A percentile compares a stretch with the other conserved stretches of the same genome.
Conservation (phyloP, 2,329 filamentous ascomycete genomes). For the Fusarium succisae region DNA sequence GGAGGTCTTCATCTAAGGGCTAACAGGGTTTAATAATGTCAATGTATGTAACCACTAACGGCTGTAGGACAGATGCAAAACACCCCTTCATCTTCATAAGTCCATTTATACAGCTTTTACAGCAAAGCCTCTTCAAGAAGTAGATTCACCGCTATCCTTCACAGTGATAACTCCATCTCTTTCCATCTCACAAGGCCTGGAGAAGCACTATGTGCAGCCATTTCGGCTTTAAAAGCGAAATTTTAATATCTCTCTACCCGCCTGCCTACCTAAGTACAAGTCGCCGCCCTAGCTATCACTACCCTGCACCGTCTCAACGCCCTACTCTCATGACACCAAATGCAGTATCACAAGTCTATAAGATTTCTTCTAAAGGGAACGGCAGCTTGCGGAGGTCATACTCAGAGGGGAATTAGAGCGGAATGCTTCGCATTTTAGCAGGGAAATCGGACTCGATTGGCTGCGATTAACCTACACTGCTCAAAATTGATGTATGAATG, state of each 20-base stretch:
- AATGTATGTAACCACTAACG: too few relatives aligned
- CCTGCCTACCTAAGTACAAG: background rate
- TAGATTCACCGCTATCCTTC: accelerated
- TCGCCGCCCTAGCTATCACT: background rate
- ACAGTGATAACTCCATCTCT: background rate
- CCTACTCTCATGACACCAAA: background rate
- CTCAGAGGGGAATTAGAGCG: too few relatives aligned
- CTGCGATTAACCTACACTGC: accelerated
- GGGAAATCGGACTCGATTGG: background rate
- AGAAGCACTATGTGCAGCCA: accelerated
- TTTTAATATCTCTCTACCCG: background rate
- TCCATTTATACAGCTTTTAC: background rate
- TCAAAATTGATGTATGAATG: accelerated
- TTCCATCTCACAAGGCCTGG: background rate
- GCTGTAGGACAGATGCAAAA: background rate
- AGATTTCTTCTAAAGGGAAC: too few relatives aligned
- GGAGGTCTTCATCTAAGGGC: background rate
- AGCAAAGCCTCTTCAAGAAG: background rate
- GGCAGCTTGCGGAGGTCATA: too few relatives aligned
- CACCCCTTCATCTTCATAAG: background rate
- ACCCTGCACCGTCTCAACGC: accelerated
- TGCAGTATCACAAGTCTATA: too few relatives aligned
- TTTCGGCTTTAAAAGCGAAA: accelerated
- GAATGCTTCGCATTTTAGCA: too few relatives aligned
- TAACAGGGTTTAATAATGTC: background rate